Percentiles rank a stretch among this genome's conserved stretches.
Conservation (phyloP, 2,329 filamentous ascomycete genomes). For the Aspergillus sergii region DNA sequence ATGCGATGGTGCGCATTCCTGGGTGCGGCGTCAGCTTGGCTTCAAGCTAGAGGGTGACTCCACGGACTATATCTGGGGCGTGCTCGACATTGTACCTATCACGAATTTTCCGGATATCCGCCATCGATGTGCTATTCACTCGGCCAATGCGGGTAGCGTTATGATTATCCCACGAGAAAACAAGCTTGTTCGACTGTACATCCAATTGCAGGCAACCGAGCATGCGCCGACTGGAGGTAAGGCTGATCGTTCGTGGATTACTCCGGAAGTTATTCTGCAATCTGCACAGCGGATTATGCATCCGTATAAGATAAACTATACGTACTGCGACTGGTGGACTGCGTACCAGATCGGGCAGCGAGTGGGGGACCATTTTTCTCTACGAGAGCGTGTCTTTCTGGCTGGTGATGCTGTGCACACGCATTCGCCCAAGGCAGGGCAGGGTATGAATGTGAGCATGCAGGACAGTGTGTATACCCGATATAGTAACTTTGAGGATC, state of each 20-base stretch:
- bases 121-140: conserved; percentile 61
- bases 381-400: conserved; percentile 64
- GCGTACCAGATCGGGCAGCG: conserved; percentile 70
- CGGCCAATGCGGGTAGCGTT: conserved; percentile 57
- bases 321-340: conserved; percentile 69
- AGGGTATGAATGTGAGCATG: conserved; percentile 74
- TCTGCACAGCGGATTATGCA: conserved; percentile 65
- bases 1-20: conserved; percentile 69
- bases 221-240: conserved; percentile 46
- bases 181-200: conserved; percentile 65
- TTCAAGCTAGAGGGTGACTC: conserved; percentile 60
- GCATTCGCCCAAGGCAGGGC: conserved; percentile 44
- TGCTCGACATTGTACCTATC: conserved; percentile 55
- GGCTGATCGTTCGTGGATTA: conserved; percentile 64
- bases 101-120: conserved; percentile 65
- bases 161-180: conserved; percentile 69
- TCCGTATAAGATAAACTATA: conserved; percentile 68
- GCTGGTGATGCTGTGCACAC: conserved; percentile 68
- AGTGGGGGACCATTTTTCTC: conserved; percentile 60
- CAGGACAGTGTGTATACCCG: conserved; percentile 55
- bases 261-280: conserved; percentile 63
- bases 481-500: neutral
- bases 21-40: conserved; percentile 62
- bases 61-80: conserved; percentile 49
- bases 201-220: conserved; percentile 58